Conservation (phyloP, 2,329 filamentous ascomycete species). For the Xylaria hypoxylon region DNA sequence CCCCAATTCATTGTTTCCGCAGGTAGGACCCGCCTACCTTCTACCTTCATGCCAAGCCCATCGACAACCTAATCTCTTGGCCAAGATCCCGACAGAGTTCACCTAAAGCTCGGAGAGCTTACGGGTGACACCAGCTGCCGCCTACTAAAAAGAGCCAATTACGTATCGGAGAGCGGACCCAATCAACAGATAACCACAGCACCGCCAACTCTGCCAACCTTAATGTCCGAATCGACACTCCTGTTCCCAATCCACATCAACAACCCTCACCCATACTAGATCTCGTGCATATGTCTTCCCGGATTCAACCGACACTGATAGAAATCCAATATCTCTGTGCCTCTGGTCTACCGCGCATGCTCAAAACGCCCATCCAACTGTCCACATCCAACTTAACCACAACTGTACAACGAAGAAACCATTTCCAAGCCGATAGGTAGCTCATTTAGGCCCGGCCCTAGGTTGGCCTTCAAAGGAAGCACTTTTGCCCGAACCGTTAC, state of each 20-base stretch:
- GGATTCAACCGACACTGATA: background rate
- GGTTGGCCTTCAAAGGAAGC: slow-evolving; percentile 9
- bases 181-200: background rate
- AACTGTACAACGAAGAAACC: slow-evolving; percentile 14
- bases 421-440: slow-evolving; percentile 12
- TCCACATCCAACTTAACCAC: background rate
- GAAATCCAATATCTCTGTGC: slow-evolving; percentile 1
- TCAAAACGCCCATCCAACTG: background rate
- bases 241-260: slow-evolving; percentile 2
- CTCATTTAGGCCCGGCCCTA: slow-evolving; percentile 11
- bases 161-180: background rate
- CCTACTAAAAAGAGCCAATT: background rate
- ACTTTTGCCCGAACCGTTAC: background rate
- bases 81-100: too few species aligned
- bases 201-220: background rate
- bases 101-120: background rate
- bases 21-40: slow-evolving; percentile 13
- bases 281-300: slow-evolving; percentile 17
- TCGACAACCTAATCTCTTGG: background rate
- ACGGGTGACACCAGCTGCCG: slow-evolving; percentile 22
- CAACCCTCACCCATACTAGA: slow-evolving; percentile 16
- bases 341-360: background rate
- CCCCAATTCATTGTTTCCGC: slow-evolving; percentile 5
- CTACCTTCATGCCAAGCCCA: slow-evolving; percentile 11
- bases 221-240: slow-evolving; percentile 2